A percentile compares a stretch with the other conserved stretches of the same genome.
These are phyloP conservation scores for Phaseolus lunatus DNA, from an alignment of 306 rosid genomes.

Conservation along the genomic window DNA sequence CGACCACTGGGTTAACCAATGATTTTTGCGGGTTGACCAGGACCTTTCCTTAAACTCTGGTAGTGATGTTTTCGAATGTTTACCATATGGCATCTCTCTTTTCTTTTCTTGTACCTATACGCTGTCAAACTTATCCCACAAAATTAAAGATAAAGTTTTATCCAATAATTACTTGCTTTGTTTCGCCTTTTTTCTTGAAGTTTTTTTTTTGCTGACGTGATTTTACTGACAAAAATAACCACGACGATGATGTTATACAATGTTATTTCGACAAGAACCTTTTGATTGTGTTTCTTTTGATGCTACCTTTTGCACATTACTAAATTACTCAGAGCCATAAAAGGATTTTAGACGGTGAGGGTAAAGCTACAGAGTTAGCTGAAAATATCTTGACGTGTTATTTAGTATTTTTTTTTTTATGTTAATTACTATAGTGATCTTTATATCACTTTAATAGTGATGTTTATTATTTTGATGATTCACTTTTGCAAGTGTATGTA, in stretches of 20 bases:
- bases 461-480: background rate
- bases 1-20: conserved; percentile 12
- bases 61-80: conserved; percentile 2
- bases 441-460: background rate
- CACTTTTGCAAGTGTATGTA: background rate
- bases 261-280: background rate
- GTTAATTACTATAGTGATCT: background rate
- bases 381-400: background rate
- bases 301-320: background rate
- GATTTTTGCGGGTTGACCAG: conserved; percentile 28
- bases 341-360: too few relatives aligned
- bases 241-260: background rate
- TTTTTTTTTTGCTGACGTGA: too few relatives aligned
- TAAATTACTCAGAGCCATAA: background rate
- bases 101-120: background rate
- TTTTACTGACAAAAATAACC: too few relatives aligned
- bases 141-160: background rate
- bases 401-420: background rate
- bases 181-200: too few relatives aligned
- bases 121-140: background rate
- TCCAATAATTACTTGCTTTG: background rate
- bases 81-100: too few relatives aligned
- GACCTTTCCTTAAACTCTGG: background rate
- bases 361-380: background rate
- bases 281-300: background rate